phyloP scores from a whole-genome alignment of 352 stramenopile species.

The Phytophthora ohioensis region DNA sequence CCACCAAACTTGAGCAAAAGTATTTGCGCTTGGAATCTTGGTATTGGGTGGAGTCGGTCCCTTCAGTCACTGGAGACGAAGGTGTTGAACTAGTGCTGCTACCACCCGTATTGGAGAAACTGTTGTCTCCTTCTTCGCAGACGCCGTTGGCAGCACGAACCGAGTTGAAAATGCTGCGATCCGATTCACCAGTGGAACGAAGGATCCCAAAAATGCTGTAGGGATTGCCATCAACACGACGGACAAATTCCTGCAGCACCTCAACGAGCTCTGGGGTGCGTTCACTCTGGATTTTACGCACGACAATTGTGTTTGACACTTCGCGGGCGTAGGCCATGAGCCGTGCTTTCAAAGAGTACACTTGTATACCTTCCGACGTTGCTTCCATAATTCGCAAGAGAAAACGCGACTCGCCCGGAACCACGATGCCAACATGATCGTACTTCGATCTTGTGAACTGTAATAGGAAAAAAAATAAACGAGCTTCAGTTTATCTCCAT shows the following conservation, averaged over 20 bases:
- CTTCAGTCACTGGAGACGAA: slow-evolving; percentile 21
- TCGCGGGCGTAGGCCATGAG: slow-evolving; percentile 84
- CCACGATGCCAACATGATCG: slow-evolving; percentile 85
- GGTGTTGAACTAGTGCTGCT: slow-evolving; percentile 37
- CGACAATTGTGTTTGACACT: slow-evolving; percentile 84
- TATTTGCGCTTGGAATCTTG: slow-evolving; percentile 67
- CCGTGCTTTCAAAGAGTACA: slow-evolving; percentile 80
- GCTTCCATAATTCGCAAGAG: slow-evolving; percentile 84
- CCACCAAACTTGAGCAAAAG: slow-evolving; percentile 87
- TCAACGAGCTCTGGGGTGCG: slow-evolving; percentile 55
- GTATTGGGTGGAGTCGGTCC: slow-evolving; percentile 9
- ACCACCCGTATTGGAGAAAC: slow-evolving; percentile 17
- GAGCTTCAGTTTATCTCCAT: background rate
- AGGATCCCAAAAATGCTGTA: slow-evolving; percentile 89
- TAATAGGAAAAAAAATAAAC: slow-evolving; percentile 3
- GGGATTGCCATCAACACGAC: slow-evolving; percentile 77
- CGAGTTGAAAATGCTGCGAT: slow-evolving; percentile 36
- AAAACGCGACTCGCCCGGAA: slow-evolving; percentile 64
- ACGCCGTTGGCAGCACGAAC: slow-evolving; percentile 7
- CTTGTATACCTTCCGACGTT: slow-evolving; percentile 80
- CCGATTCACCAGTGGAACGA: slow-evolving; percentile 60
- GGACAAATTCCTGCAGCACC: slow-evolving; percentile 63
- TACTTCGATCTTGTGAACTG: slow-evolving; percentile 82
- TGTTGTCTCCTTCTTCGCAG: slow-evolving; percentile 24
- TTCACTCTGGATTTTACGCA: slow-evolving; percentile 59